Evolutionary conservation across 306 rosid genomes (phyloP).

Genomic region (Herpetospermum pedunculosum): DNA sequence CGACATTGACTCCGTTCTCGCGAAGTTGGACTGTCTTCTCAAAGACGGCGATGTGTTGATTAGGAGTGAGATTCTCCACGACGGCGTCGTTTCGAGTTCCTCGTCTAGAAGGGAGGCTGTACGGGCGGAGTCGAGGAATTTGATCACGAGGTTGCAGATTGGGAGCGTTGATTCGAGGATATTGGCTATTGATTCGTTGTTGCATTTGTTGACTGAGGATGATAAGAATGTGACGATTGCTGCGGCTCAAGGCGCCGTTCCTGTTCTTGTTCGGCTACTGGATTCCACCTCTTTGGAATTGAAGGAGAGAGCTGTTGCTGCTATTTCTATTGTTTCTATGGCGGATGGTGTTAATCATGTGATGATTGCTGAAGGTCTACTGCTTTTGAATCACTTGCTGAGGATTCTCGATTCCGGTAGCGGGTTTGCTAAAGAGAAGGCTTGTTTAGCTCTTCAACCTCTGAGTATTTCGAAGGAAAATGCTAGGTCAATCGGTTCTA

Average conservation of each 20-base stretch:
- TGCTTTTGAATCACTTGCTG: conserved; percentile 57
- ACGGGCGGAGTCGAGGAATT: conserved; percentile 51
- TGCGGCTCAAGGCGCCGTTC: conserved; percentile 88
- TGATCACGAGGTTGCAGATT: conserved; percentile 71
- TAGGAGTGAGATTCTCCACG: conserved; percentile 60
- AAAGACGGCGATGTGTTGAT: conserved; percentile 60
- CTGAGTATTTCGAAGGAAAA: conserved; percentile 58
- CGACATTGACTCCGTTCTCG: conserved; percentile 60
- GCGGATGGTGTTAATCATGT: conserved; percentile 58
- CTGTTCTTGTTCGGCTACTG: conserved; percentile 55
- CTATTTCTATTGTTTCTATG: conserved; percentile 53
- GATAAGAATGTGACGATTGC: conserved; percentile 84
- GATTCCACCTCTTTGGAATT: conserved; percentile 43
- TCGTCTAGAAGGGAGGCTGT: conserved; percentile 52
- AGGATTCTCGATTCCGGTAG: conserved; percentile 75
- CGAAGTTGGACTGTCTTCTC: conserved; percentile 49
- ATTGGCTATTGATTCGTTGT: conserved; percentile 52
- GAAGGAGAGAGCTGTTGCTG: conserved; percentile 69
- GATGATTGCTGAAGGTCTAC: conserved; percentile 60
- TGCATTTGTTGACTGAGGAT: conserved; percentile 42
- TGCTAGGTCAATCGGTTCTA: conserved; percentile 70
- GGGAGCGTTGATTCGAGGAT: conserved; percentile 47
- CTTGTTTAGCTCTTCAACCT: conserved; percentile 60
- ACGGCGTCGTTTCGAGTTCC: conserved; percentile 21
- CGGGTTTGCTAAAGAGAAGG: conserved; percentile 59